Conservation (phyloP, 352 stramenopile genomes). For the Phytophthora capsici region DNA sequence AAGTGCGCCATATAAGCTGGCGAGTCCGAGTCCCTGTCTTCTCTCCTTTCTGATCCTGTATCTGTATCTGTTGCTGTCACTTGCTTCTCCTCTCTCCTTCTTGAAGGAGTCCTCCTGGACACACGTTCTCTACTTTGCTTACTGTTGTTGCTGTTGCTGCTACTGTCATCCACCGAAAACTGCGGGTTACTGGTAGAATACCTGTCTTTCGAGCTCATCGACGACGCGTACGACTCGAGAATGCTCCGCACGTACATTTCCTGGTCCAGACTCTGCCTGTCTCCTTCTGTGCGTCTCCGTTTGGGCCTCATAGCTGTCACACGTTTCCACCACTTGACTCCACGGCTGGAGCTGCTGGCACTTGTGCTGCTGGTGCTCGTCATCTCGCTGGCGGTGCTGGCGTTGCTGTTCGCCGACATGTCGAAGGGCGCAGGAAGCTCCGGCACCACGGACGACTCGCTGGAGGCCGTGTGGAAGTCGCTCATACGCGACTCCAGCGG, state of each 20-base stretch:
- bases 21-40: slow-evolving; percentile 15
- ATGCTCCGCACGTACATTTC: slow-evolving; percentile 78
- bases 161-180: slow-evolving; percentile 30
- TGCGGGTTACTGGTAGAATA: slow-evolving; percentile 44
- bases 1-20: slow-evolving; percentile 40
- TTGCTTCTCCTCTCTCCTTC: slow-evolving; percentile 14
- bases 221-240: slow-evolving; percentile 80
- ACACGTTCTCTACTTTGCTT: slow-evolving; percentile 22
- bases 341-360: slow-evolving; percentile 15
- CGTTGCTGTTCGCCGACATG: slow-evolving; percentile 29
- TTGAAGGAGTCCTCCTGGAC: slow-evolving; percentile 14
- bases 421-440: slow-evolving; percentile 23
- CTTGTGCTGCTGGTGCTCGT: slow-evolving; percentile 25
- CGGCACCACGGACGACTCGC: slow-evolving; percentile 30
- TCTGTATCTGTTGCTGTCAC: neutral
- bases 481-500: slow-evolving; percentile 10
- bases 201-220: slow-evolving; percentile 58
- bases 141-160: slow-evolving; percentile 19
- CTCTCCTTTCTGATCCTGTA: slow-evolving; percentile 15
- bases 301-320: slow-evolving; percentile 37
- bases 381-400: slow-evolving; percentile 32
- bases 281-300: slow-evolving; percentile 24
- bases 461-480: slow-evolving; percentile 38
- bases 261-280: slow-evolving; percentile 49
- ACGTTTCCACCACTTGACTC: slow-evolving; percentile 47